Evolutionary conservation across 345 rosid genomes (phyloP), one percentile per base, ranked within the genome.

Genomic region (Nephelium lappaceum): DNA sequence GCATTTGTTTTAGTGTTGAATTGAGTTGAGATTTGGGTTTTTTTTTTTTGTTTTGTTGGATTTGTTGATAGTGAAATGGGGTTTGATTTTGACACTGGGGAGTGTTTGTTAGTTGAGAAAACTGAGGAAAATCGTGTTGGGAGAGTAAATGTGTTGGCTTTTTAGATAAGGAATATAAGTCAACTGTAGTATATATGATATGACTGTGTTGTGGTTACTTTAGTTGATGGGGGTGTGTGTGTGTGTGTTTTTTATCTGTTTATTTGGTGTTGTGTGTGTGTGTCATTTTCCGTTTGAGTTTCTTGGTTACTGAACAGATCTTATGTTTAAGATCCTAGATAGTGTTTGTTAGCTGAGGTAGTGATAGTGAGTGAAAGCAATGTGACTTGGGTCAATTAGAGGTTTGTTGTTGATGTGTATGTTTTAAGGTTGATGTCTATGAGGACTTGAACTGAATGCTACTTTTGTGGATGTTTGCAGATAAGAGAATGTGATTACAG

Each of bases 381-480:
- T 80, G 64, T 72, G 73, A 71, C 58, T 76, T 71, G 64, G 67
- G 72, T 81, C 79, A 76, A 67, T 27, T 75, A 60, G 64, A n/a
- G 12, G 60, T 80, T 57, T 69, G 71, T 51, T 41, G 75, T 76
- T 23, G 18, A 24, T 60, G 16, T 75, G 21, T 41, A 1, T 74
- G 2, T 45, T 45, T 68, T 67, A 71, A 74, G 66, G 65, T 64
- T 80, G 74, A 62, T 73, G 10, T 36, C 5, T 4, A 55, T 14
- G 55, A 77, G 51, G 76, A 58, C 36, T 67, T 77, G 49, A 86
- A 73, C 77, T 81, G 64, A 86, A 75, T 39, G 25, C 42, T 78
- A 36, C 69, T 58, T 41, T 41, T 21, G 27, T 80, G 74, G 78
- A 80, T 61, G 23, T 75, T 49, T 90, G 91, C 94, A 92, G 96